These are phyloP conservation scores for Colletotrichum cuscutae DNA, from an alignment of 2,329 filamentous ascomycete genomes.

Conservation along the genomic window DNA sequence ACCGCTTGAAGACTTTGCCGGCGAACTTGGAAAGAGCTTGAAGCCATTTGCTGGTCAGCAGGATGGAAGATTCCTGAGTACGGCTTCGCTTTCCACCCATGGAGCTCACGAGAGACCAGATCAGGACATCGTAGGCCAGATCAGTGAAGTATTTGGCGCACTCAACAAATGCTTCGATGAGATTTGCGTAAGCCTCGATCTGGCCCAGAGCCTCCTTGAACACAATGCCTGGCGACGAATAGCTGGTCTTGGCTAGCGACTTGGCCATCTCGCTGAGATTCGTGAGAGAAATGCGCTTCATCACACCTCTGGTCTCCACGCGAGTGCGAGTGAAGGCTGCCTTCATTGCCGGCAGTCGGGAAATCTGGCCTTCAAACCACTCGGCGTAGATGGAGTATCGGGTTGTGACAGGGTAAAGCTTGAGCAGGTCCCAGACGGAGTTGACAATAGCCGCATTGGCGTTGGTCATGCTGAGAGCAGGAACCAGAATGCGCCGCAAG, in stretches of 20 bases:
- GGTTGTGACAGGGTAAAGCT: slow-evolving; percentile 77
- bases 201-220: slow-evolving; percentile 90
- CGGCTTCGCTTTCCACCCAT: slow-evolving; percentile 71
- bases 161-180: slow-evolving; percentile 94
- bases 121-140: slow-evolving; percentile 90
- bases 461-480: slow-evolving; percentile 86
- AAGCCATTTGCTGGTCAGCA: slow-evolving; percentile 90
- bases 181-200: slow-evolving; percentile 92
- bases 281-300: slow-evolving; percentile 90
- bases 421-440: slow-evolving; percentile 86
- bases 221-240: slow-evolving; percentile 89
- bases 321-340: slow-evolving; percentile 80
- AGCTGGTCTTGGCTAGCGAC: slow-evolving; percentile 89
- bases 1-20: slow-evolving; percentile 88
- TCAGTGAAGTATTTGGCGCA: slow-evolving; percentile 94
- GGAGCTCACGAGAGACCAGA: slow-evolving; percentile 89
- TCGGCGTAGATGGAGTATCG: slow-evolving; percentile 93
- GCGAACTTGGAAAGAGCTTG: slow-evolving; percentile 91
- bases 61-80: slow-evolving; percentile 69
- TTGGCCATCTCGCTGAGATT: slow-evolving; percentile 89
- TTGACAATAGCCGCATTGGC: slow-evolving; percentile 86
- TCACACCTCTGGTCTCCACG: slow-evolving; percentile 82
- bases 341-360: slow-evolving; percentile 80
- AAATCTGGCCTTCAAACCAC: slow-evolving; percentile 86
- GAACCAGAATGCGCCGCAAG: slow-evolving; percentile 84